Evolutionary conservation across 805 yeast species (phyloP), one percentile per base, ranked within the genome.

Genomic region (Teunomyces barrocoloradensis): DNA sequence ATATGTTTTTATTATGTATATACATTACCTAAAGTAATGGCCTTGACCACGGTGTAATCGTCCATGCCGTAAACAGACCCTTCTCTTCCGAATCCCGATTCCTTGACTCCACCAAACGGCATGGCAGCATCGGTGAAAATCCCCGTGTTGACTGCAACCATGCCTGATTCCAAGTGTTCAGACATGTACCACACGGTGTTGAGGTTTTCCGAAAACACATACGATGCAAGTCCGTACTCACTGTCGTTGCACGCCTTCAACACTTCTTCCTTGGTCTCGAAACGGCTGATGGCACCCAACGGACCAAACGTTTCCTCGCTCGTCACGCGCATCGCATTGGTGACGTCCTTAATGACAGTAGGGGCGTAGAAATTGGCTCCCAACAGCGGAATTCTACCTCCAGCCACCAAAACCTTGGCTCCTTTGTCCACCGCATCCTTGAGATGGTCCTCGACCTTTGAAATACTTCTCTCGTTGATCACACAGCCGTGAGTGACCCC

Each of bases 51-150:
- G 33, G 77, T 69, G 59, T 80, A 81, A 60, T 82, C 87, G 29
- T 81, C 85, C 50, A 84, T 62, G 32, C 88, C 89, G 55, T 74
- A 74, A 46, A 76, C 63, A 1, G 85, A 78, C 13, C 87, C 87
- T 63, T 84, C 89, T 64, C 87, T 77, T 29, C 89, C 89, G 59
- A 81, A 82, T 0, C 89, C 89, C 21, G 85, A 78, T 56, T 81
- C 81, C 54, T 81, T 80, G 42, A 83, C 70, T 46, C 89, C 89
- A 29, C 89, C 76, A 54, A 71, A 71, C 52, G 87, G 86, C 41
- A 81, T 57, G 4, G 84, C 67, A 28, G 77, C 73, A 52, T 80
- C 84, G 5, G 83, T 75, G 60, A 80, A 78, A 2, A 78, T 55
- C 45, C 84, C 84, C 6, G 81, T 77, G 63, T 82, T 82, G 39